Percentiles rank a stretch among this genome's conserved stretches.
Conservation (phyloP, 768 basidiomycete genomes). For the Rubroboletus pulcherrimus region DNA sequence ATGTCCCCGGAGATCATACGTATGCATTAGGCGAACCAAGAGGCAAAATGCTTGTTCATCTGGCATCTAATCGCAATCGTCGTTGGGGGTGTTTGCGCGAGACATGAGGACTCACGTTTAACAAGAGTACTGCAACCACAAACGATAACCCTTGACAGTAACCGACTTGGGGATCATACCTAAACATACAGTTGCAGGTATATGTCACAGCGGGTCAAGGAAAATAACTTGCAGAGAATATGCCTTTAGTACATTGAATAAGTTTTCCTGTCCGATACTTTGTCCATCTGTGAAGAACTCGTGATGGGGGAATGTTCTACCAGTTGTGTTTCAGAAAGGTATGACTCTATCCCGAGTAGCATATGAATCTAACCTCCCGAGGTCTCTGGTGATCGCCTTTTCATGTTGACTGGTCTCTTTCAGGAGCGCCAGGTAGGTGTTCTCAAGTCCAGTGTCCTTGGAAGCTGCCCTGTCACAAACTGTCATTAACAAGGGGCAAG, state of each 20-base stretch:
- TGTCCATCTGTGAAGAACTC: conserved; percentile 93
- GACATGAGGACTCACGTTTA: conserved; percentile 61
- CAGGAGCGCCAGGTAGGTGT: conserved; percentile 72
- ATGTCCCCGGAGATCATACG: conserved; percentile 93
- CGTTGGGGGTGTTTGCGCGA: background rate
- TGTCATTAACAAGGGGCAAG: conserved; percentile 11
- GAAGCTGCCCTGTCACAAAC: conserved; percentile 72
- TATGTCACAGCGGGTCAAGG: background rate
- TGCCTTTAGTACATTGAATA: conserved; percentile 97
- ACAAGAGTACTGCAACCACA: conserved; percentile 86
- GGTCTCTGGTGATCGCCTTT: conserved; percentile 89
- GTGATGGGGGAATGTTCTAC: conserved; percentile 93
- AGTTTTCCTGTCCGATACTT: conserved; percentile 93
- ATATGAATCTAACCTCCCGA: conserved; percentile 59
- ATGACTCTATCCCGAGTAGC: background rate
- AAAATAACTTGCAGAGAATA: conserved; percentile 73
- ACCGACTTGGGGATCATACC: conserved; percentile 90
- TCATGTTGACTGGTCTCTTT: conserved; percentile 87
- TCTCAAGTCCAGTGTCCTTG: conserved; percentile 85
- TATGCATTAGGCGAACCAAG: conserved; percentile 91
- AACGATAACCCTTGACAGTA: conserved; percentile 98
- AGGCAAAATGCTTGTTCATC: conserved; percentile 98
- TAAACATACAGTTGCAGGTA: conserved; percentile 25
- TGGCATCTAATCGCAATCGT: conserved; percentile 73
- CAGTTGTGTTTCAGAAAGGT: conserved; percentile 10